Conservation (phyloP, 805 yeast species). For the Candida qinlingensis region DNA sequence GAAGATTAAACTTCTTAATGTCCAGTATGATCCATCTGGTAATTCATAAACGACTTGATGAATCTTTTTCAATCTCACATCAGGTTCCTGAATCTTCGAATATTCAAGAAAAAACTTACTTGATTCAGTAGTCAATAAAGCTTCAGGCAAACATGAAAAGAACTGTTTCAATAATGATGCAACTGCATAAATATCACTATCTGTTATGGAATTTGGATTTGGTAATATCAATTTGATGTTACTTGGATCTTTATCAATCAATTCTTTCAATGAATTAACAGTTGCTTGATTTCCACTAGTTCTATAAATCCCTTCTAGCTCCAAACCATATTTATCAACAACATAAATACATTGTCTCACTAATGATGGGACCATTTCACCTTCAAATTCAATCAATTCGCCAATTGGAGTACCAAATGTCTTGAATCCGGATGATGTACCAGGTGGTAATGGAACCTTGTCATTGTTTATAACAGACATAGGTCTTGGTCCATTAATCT, state of each 20-base stretch:
- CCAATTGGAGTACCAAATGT: constrained; percentile 87
- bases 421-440: constrained; percentile 29
- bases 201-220: constrained; percentile 52
- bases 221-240: constrained; percentile 50
- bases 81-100: constrained; percentile 58
- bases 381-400: constrained; percentile 69
- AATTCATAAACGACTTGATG: constrained; percentile 85
- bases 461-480: constrained; percentile 25
- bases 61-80: constrained; percentile 61
- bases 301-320: constrained; percentile 86
- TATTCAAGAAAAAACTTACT: constrained; percentile 62
- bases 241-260: constrained; percentile 72
- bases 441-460: constrained; percentile 24
- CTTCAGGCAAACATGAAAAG: constrained; percentile 82
- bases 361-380: constrained; percentile 86
- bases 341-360: constrained; percentile 86
- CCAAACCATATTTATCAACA: constrained; percentile 78
- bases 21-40: constrained; percentile 94
- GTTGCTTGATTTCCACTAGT: constrained; percentile 74
- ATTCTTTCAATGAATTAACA: constrained; percentile 64
- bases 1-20: constrained; percentile 76
- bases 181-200: constrained; percentile 81
- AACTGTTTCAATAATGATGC: constrained; percentile 82
- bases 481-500: constrained; percentile 26
- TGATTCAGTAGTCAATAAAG: constrained; percentile 64